A percentile compares a stretch with the other conserved stretches of the same genome.
Evolutionary conservation across 805 yeast genomes (phyloP).

Genomic region (Brettanomyces custersianus): DNA sequence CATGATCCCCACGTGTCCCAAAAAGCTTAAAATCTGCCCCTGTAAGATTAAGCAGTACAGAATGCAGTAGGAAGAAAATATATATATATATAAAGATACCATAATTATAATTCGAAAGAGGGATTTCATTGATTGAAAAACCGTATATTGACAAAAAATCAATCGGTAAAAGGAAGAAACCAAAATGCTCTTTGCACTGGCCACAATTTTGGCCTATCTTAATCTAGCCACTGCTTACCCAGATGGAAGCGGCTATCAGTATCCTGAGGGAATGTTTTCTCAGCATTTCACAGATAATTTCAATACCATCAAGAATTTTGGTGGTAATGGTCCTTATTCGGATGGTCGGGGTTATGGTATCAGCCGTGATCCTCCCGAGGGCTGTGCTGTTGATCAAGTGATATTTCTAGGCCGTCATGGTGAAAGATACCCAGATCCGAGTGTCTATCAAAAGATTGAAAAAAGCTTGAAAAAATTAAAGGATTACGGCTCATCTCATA

Average conservation of each 20-base stretch:
- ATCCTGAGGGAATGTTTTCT: background rate
- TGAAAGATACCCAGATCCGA: conserved; percentile 52
- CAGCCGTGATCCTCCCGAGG: conserved; percentile 36
- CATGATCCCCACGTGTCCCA: too few species aligned
- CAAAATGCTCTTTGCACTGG: too few species aligned
- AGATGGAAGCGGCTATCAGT: background rate
- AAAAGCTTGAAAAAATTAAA: conserved; percentile 12
- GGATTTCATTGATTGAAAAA: too few species aligned
- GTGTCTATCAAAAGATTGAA: conserved; percentile 17
- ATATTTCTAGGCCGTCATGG: conserved; percentile 69
- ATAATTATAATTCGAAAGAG: too few species aligned
- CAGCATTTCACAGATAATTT: background rate
- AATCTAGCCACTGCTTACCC: background rate
- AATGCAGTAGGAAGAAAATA: too few species aligned
- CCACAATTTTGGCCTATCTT: too few species aligned
- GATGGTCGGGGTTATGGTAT: conserved; percentile 42
- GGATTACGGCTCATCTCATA: conserved; percentile 26
- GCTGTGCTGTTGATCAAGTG: conserved; percentile 52
- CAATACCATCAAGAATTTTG: background rate
- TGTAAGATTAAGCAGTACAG: too few species aligned
- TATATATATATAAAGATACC: too few species aligned
- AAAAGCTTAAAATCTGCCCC: too few species aligned
- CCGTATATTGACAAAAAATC: too few species aligned
- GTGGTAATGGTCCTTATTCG: conserved; percentile 5
- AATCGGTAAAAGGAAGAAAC: too few species aligned